Evolutionary conservation across 148 eudicot species (phyloP).

Genomic region (Suaeda aralocaspica): DNA sequence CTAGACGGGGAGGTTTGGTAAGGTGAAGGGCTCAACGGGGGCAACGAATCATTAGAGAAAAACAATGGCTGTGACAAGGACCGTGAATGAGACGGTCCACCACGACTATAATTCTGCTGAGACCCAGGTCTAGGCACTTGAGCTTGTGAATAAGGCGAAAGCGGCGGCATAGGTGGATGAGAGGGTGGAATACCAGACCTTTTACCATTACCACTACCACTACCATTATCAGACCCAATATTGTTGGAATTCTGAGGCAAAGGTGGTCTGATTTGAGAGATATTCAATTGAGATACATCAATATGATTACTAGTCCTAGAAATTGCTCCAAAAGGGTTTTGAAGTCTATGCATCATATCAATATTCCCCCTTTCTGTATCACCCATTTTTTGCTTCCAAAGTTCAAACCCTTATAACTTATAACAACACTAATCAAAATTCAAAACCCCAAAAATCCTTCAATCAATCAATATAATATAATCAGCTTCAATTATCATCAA

Average conservation of each 20-base stretch:
- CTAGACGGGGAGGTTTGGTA: slow-evolving; percentile 40
- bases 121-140: slow-evolving; percentile 37
- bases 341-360: slow-evolving; percentile 64
- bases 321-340: slow-evolving; percentile 66
- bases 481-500: slow-evolving; percentile 12
- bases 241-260: slow-evolving; percentile 57
- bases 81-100: slow-evolving; percentile 62
- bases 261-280: slow-evolving; percentile 55
- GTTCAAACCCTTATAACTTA: slow-evolving; percentile 10
- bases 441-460: not conserved
- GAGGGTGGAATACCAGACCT: slow-evolving; percentile 84
- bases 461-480: slow-evolving; percentile 11
- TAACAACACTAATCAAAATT: not conserved
- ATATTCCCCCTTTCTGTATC: slow-evolving; percentile 61
- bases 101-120: slow-evolving; percentile 43
- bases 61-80: slow-evolving; percentile 78
- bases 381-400: slow-evolving; percentile 53
- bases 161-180: slow-evolving; percentile 74
- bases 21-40: slow-evolving; percentile 83
- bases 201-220: slow-evolving; percentile 39
- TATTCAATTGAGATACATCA: slow-evolving; percentile 65
- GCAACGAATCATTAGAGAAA: slow-evolving; percentile 72
- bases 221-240: slow-evolving; percentile 39
- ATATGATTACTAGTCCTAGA: slow-evolving; percentile 48
- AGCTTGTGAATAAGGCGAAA: slow-evolving; percentile 81